Base-by-base conservation (phyloP, 169 alveolate species). In the Cystoisospora suis region DNA sequence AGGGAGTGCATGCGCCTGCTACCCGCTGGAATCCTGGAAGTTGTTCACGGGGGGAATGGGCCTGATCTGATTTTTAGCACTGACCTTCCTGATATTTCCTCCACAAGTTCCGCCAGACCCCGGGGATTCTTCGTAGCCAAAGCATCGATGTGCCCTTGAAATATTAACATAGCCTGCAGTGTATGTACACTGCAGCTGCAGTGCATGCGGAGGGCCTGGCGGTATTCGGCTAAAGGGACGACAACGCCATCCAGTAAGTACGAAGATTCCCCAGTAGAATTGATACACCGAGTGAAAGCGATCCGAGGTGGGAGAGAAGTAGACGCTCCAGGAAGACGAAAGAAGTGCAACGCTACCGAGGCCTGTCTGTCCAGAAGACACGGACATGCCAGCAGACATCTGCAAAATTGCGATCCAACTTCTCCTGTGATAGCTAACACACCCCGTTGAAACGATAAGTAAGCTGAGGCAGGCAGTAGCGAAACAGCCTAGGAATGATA, bases 141-240 rank as follows among this genome's bases (percentile, higher is more conserved):
- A 3, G 83, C 83, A 34, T 72, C 83, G 83, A 72, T 72, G 27
- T 72, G 83, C 32, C 83, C 83, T 56, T 72, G 83, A 32, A 72
- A 72, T 29, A 72, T 72, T 29, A 72, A 53, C 83, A 72, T 72
- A 7, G 83, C 83, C 83, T 72, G 83, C 47, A 72, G 56, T 38
- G 83, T 72, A 40, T 72, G 83, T 34, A 72, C 53, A 72, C 42
- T 72, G 83, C 83, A 72, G 83, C 83, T 36, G 29, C 83, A 72
- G 58, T 72, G 58, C 42, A 46, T 72, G 58, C 53, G 83, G 38
- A 72, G 83, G 47, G 58, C 46, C 36, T 34, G 58, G 56, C 83
- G 83, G 56, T 72, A 72, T 34, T 34, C 83, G 12, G 38, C 83
- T 9, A 40, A 53, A 46, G 83, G 56, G 53, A 72, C 83, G 2